Evolutionary conservation across 2,329 filamentous ascomycete genomes (phyloP), one percentile per base, ranked within the genome.

Genomic region (Aspergillus latus): DNA sequence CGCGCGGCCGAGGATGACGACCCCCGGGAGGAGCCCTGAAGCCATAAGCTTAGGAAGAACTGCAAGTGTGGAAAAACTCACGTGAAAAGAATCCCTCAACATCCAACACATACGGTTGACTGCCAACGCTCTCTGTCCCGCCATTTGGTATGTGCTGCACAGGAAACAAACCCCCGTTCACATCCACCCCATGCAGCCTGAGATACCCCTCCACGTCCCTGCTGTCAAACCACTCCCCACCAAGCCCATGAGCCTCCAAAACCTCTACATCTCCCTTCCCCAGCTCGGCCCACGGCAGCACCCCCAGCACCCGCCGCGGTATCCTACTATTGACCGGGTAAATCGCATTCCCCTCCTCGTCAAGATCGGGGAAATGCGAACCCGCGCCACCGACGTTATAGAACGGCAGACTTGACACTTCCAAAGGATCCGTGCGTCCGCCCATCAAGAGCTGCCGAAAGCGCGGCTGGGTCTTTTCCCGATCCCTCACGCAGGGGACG

Each of bases 321-420:
- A 58, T 10, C 9, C 63, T 62, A 46, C 64, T 68, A 42, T 66
- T 68, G 2, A 57, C 56, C 9, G 67, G 67, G 39, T 66, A 72
- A 8, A 66, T 63, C 29, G 63, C 66, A 30, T 70, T 73, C 0
- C 75, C 76, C 1, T 68, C 48, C 16, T 64, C 59, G 53, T 76
- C 74, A 16, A 66, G 21, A 21, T 21, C 21, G 21, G 76, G 74
- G 62, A 85, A 89, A 65, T 87, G 87, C 1, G 84, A 86, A 0
- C 88, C 88, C 1, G 86, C 81, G 3, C 86, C 86, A 1, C 88
- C 88, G 26, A 91, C 75, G 60, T 86, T 80, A 37, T 86, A 79
- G 52, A 88, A 87, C 0, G 88, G 86, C 3, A 80, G 79, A 3
- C 77, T 75, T 76, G 82, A 86, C 52, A 82, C 74, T 54, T 84